A percentile compares a stretch with the other conserved stretches of the same genome.
Evolutionary conservation across 257 asterid genomes (phyloP).

Genomic region (Cruciata laevipes): DNA sequence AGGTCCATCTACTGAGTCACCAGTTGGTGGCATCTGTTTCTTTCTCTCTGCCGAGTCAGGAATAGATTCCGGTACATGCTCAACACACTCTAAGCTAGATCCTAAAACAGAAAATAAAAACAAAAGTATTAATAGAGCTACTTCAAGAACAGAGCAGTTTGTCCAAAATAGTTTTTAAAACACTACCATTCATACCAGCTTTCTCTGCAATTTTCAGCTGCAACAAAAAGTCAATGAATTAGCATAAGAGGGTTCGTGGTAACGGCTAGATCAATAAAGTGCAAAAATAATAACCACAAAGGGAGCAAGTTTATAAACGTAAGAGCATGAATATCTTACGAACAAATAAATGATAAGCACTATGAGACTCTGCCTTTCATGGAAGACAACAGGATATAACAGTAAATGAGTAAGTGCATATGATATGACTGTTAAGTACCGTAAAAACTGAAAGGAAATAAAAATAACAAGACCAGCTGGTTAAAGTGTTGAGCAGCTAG

Average conservation of each 20-base stretch:
- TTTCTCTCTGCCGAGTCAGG: conserved; percentile 32
- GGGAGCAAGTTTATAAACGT: not conserved
- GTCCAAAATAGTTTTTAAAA: conserved; percentile 6
- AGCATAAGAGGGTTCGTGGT: not conserved
- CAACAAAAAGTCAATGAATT: not conserved
- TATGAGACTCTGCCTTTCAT: not conserved
- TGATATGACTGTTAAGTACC: no score
- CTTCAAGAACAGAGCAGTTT: not conserved
- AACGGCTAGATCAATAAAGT: not conserved
- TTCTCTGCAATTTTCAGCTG: conserved; percentile 44
- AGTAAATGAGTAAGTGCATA: not conserved
- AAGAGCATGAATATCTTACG: not conserved
- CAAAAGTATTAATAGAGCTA: not conserved
- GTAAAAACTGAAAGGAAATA: not conserved
- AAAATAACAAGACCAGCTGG: not conserved
- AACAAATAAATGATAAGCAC: not conserved
- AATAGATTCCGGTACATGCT: conserved; percentile 31
- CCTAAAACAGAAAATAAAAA: conserved; percentile 16
- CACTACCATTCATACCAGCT: conserved; percentile 45
- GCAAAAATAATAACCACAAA: not conserved
- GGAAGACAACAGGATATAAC: not conserved
- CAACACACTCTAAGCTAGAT: conserved; percentile 29
- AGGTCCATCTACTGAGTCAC: conserved; percentile 30
- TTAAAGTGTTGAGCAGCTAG: not conserved
- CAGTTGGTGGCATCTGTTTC: conserved; percentile 40